Evolutionary conservation across 352 stramenopile species (phyloP).

Genomic region (Phytophthora sp.): DNA sequence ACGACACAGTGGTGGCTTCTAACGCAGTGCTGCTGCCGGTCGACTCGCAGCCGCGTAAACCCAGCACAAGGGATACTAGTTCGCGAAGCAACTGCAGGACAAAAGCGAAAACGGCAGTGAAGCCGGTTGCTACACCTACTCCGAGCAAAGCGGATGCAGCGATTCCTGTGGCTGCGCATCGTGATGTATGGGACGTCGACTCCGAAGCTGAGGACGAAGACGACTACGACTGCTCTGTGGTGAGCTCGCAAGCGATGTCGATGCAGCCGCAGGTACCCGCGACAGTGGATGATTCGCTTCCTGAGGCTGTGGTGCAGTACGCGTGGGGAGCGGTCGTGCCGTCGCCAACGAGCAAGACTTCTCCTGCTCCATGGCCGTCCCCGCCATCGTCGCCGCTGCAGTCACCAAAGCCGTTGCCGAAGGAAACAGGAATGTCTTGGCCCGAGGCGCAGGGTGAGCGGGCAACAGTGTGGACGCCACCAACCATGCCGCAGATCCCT

Average conservation of each 20-base stretch:
- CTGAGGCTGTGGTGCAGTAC: constrained; percentile 40
- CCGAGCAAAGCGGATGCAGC: not conserved
- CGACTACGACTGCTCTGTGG: constrained; percentile 12
- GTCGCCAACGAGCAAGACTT: constrained; percentile 19
- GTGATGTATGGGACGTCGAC: constrained; percentile 29
- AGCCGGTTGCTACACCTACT: not conserved
- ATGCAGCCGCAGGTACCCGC: constrained; percentile 13
- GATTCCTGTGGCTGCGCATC: constrained; percentile 6
- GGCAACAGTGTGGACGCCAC: constrained; percentile 23
- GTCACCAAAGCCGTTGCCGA: constrained; percentile 18
- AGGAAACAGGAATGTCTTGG: constrained; percentile 19
- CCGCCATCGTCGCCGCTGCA: constrained; percentile 27
- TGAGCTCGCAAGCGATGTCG: constrained; percentile 12
- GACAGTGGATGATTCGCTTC: constrained; percentile 16
- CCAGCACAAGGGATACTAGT: not conserved
- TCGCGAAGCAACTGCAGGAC: constrained; percentile 9
- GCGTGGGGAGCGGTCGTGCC: constrained; percentile 34
- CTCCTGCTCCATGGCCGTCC: constrained; percentile 19
- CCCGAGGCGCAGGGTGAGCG: constrained; percentile 13
- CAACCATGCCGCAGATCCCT: constrained; percentile 29
- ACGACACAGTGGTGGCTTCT: constrained; percentile 4
- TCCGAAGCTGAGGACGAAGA: constrained; percentile 22
- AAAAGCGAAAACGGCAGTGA: no score
- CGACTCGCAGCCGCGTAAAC: constrained; percentile 5
- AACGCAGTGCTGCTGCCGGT: constrained; percentile 8